Base-by-base conservation (phyloP, 2,329 filamentous ascomycete species). In the Trichoderma polysporum region DNA sequence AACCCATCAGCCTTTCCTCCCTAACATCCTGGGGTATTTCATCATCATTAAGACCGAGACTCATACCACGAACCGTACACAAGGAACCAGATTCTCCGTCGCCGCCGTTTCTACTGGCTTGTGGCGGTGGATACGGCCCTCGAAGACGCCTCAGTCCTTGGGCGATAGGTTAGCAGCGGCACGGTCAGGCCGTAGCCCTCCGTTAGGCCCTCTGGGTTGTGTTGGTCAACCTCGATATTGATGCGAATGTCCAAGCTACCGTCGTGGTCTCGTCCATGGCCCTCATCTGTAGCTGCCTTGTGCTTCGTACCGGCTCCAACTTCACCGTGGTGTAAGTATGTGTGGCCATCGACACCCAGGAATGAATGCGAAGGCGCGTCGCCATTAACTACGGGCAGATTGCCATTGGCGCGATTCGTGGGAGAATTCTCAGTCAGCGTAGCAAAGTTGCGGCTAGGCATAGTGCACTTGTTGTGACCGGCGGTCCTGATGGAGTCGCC, bases 381-480 rank as follows among this genome's bases (percentile, higher is more conserved):
- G 6, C 56, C 68, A 27, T 71, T 70, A 5, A 63, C 64, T 39
- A 72, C 72, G 7, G 67, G 67, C 27, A 74, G 64, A 22, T 73
- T 69, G 71, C 71, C 73, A 35, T 76, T 75, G 15, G 68, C 63
- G 13, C 69, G 45, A 7, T 49, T 73, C 73, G 83, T 82, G 54
- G 86, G 92, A n/a, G 89, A 88, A 78, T 97, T 97, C 77, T 97
- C 92, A 19, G 92, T 91, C 68, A 99, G 89, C 49, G 91, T 90
- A 73, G 94, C 94, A 85, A 92, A 99, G 77, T 99, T 99, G 27
- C 95, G 88, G 71, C 93, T 94, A 2, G 97, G 88, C 79, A 97
- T 97, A 12, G 94, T 97, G 69, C 92, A 91, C 70, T 92, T 86
- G 78, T 97, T 97, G 75, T 85, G 90, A 50, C 82, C 81, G 1